These are phyloP conservation scores for Aurifilum marmelostoma DNA, from an alignment of 2,329 filamentous ascomycete genomes.

Conservation along the genomic window DNA sequence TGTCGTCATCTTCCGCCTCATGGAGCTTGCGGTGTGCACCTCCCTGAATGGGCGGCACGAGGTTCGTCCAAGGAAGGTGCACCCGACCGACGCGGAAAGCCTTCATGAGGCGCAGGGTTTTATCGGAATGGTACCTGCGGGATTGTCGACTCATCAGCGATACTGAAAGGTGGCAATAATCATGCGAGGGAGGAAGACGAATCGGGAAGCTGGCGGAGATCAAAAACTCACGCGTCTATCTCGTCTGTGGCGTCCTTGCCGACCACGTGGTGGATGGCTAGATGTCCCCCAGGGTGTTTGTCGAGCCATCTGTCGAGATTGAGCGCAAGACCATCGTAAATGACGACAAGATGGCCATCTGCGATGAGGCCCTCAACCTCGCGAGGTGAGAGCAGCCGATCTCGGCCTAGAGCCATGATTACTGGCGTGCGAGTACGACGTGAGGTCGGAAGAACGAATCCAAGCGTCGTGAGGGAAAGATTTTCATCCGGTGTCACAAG, in stretches of 20 bases:
- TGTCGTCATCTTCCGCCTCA: not conserved
- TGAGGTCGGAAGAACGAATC: not conserved
- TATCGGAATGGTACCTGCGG: slow-evolving; percentile 59
- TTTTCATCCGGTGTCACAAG: not conserved
- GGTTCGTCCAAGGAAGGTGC: slow-evolving; percentile 55
- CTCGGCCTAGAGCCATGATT: slow-evolving; percentile 42
- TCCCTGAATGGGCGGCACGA: slow-evolving; percentile 59
- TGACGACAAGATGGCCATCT: slow-evolving; percentile 58
- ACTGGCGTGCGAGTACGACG: slow-evolving; percentile 1
- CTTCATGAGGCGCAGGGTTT: slow-evolving; percentile 60
- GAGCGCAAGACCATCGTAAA: slow-evolving; percentile 58
- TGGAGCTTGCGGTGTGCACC: slow-evolving; percentile 31
- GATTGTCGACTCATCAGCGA: slow-evolving; percentile 33
- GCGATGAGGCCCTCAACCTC: slow-evolving; percentile 57
- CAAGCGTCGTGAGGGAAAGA: not conserved
- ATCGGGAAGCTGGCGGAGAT: slow-evolving; percentile 17
- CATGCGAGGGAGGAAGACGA: not conserved
- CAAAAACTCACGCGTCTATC: slow-evolving; percentile 56
- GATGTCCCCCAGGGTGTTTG: slow-evolving; percentile 60
- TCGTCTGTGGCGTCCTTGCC: slow-evolving; percentile 62
- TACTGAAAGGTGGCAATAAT: no score
- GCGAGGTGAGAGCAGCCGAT: slow-evolving; percentile 47
- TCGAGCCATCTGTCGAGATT: slow-evolving; percentile 61
- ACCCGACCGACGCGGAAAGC: slow-evolving; percentile 61
- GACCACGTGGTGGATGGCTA: slow-evolving; percentile 65